Base-by-base conservation (phyloP, 192 early-diverging fungal species). In the Pilaira anomala region DNA sequence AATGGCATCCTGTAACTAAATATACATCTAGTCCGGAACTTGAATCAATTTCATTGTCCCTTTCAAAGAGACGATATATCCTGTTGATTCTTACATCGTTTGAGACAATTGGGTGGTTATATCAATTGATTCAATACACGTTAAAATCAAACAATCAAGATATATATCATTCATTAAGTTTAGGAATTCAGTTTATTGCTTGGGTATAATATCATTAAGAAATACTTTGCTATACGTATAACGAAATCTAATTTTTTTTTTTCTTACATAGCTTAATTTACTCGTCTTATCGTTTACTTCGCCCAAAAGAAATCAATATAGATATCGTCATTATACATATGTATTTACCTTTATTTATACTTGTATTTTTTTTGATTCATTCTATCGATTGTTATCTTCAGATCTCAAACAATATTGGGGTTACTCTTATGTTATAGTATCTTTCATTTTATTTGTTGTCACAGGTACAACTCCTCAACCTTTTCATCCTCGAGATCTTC, bases 401-500 rank as follows among this genome's bases (percentile, higher is more conserved):
- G 2, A 13, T 28, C 13, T 25, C 28, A 60, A 5, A 11, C 40
- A 40, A 11, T 45, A 25, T 19, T 42, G 25, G 40, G 22, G 28
- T n/a, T 60, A 45, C 8, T 1, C 41, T 25, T 42, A 60, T 45
- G 21, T 44, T 16, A 1, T 24, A n/a, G 21, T 42, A 28, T 28
- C 21, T 16, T 46, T 45, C 26, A 46, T 44, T 24, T 16, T 60
- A 14, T 44, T 60, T 28, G 16, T 60, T 7, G 45, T 25, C 0
- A 14, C 58, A 2, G 58, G 58, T 8, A 25, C 24, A 16, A 18
- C 41, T 2, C 41, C 58, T 16, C 58, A 60, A n/a, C 58, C 58
- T 28, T 24, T 55, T 42, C 44, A 65, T 25, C 63, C 50, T n/a
- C 45, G 39, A 36, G 52, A 65, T 21, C 19, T 65, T 18, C 44